phyloP scores from a whole-genome alignment of 1,284 basidiomycete species.

The Paramarasmius palmivorus region DNA sequence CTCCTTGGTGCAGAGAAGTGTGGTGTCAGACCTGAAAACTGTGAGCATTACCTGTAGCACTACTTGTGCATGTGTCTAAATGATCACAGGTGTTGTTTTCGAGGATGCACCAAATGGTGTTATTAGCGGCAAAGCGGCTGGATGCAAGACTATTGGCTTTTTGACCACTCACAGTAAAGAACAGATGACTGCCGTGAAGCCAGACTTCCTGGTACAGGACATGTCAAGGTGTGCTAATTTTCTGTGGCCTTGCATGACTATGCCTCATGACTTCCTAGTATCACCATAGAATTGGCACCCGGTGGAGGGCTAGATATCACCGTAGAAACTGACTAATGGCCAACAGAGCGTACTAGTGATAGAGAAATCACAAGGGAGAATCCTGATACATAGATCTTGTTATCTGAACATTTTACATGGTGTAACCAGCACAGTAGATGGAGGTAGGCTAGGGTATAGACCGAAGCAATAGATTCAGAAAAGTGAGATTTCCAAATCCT shows the following conservation, averaged over 20 bases:
- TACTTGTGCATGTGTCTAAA: conserved; percentile 5
- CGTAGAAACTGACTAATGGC: not conserved
- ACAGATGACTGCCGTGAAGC: conserved; percentile 56
- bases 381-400: too few relatives aligned
- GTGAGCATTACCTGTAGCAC: conserved; percentile 33
- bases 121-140: conserved; percentile 72
- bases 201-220: conserved; percentile 65
- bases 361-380: too few relatives aligned
- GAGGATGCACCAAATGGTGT: conserved; percentile 88
- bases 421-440: not conserved
- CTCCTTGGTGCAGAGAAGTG: conserved; percentile 68
- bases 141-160: conserved; percentile 77
- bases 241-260: not conserved
- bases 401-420: too few relatives aligned
- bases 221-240: conserved; percentile 51
- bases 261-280: not conserved
- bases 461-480: not conserved
- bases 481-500: conserved; percentile 20
- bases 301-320: not conserved
- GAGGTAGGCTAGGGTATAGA: not conserved
- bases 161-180: conserved; percentile 75
- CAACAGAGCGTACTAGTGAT: not conserved
- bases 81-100: conserved; percentile 66
- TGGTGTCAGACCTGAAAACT: conserved; percentile 59
- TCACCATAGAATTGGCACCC: not conserved